Conservation (phyloP, 2,329 filamentous ascomycete genomes). For the Cladophialophora bantiana region DNA sequence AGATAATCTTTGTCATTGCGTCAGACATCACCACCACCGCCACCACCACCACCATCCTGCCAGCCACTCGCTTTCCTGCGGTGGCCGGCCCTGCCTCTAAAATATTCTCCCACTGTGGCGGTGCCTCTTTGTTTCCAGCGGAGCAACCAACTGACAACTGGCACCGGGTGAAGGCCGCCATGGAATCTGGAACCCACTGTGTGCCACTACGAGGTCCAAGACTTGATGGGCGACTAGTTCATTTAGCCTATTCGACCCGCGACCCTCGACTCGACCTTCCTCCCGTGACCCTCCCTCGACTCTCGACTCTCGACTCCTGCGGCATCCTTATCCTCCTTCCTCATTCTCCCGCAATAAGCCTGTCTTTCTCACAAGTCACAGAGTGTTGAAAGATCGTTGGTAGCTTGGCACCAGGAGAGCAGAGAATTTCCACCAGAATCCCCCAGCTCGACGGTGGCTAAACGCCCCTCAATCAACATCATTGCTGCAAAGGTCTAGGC, state of each 20-base stretch:
- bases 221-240: not conserved
- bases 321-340: not conserved
- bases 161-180: slow-evolving; percentile 3
- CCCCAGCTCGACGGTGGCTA: not conserved
- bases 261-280: not conserved
- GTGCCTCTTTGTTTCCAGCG: not conserved
- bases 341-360: not conserved
- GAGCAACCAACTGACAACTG: not conserved
- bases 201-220: not conserved
- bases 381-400: not conserved
- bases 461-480: not conserved
- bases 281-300: no score
- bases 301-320: not conserved
- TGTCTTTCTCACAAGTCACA: not conserved
- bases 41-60: not conserved
- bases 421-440: not conserved
- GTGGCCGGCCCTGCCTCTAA: not conserved
- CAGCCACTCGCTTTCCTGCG: not conserved
- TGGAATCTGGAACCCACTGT: not conserved
- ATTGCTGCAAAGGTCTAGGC: not conserved
- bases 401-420: not conserved
- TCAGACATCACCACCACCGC: not conserved
- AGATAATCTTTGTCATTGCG: not conserved
- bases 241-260: slow-evolving; percentile 5
- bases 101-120: slow-evolving; percentile 3